Conservation (phyloP, 2,329 filamentous ascomycete genomes). For the Trichoderma breve region DNA sequence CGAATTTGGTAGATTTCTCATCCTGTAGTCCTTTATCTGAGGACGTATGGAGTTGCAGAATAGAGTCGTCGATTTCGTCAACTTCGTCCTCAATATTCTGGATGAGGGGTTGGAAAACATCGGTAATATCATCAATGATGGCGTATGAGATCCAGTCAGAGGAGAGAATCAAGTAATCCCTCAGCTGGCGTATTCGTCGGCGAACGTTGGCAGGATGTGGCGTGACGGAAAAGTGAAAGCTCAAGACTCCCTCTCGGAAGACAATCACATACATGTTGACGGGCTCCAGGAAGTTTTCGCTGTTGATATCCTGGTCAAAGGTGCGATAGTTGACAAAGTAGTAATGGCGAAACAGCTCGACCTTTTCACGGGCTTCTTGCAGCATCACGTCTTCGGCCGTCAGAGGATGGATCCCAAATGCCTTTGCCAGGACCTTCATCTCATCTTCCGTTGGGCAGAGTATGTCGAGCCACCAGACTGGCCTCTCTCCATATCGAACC, state of each 20-base stretch:
- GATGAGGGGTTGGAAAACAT: slow-evolving; percentile 90
- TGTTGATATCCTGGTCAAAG: slow-evolving; percentile 91
- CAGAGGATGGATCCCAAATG: slow-evolving; percentile 93
- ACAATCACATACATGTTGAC: slow-evolving; percentile 98
- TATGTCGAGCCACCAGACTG: slow-evolving; percentile 96
- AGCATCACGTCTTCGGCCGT: slow-evolving; percentile 97
- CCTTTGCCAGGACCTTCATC: slow-evolving; percentile 89
- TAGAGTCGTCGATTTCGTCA: slow-evolving; percentile 92
- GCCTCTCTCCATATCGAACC: slow-evolving; percentile 71
- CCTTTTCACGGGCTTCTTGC: slow-evolving; percentile 96
- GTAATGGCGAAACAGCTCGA: slow-evolving; percentile 94
- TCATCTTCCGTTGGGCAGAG: slow-evolving; percentile 87
- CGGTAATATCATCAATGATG: slow-evolving; percentile 96
- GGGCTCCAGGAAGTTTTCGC: slow-evolving; percentile 86
- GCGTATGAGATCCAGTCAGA: slow-evolving; percentile 99
- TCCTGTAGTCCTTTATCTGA: slow-evolving; percentile 43
- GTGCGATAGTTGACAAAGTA: slow-evolving; percentile 99
- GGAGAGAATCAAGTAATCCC: slow-evolving; percentile 88
- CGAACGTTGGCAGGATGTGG: slow-evolving; percentile 96
- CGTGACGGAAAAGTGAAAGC: slow-evolving; percentile 95
- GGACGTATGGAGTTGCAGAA: slow-evolving; percentile 74
- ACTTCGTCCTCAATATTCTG: slow-evolving; percentile 93
- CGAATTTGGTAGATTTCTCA: slow-evolving; percentile 45
- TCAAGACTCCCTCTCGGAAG: slow-evolving; percentile 91
- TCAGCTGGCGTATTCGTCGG: slow-evolving; percentile 85